A percentile compares a stretch with the other conserved stretches of the same genome.
Conservation (phyloP, 352 stramenopile genomes). For the Globisporangium nagaii region DNA sequence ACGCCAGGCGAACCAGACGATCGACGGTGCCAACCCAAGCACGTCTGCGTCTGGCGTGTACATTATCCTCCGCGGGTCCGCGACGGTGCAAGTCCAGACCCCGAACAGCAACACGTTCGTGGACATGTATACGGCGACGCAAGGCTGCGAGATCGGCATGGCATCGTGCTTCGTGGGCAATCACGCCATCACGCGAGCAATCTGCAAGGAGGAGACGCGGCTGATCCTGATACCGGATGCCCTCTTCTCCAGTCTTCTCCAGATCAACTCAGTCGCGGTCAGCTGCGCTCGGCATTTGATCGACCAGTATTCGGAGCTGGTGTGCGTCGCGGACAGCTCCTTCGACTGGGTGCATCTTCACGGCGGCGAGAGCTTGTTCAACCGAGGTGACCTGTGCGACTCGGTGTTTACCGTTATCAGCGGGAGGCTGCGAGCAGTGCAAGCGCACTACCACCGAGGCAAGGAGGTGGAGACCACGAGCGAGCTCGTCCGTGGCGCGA, state of each 20-base stretch:
- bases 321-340: constrained; percentile 68
- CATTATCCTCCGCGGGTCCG: constrained; percentile 50
- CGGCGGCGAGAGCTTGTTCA: constrained; percentile 73
- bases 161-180: constrained; percentile 58
- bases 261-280: constrained; percentile 42
- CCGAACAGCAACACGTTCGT: constrained; percentile 31
- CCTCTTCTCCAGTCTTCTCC: constrained; percentile 51
- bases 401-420: constrained; percentile 81
- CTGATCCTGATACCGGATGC: constrained; percentile 55
- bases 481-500: constrained; percentile 75
- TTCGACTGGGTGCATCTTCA: constrained; percentile 85
- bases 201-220: constrained; percentile 41
- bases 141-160: constrained; percentile 66
- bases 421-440: constrained; percentile 66
- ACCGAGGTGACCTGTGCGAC: constrained; percentile 70
- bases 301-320: constrained; percentile 63
- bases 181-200: constrained; percentile 30
- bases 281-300: constrained; percentile 58
- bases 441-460: constrained; percentile 50
- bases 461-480: constrained; percentile 72
- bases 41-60: constrained; percentile 27
- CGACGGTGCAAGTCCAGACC: constrained; percentile 48
- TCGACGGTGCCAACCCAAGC: constrained; percentile 5
- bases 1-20: constrained; percentile 20
- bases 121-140: constrained; percentile 43